Conservation (phyloP, 1,284 basidiomycete species). For the Moesziomyces aphidis region DNA sequence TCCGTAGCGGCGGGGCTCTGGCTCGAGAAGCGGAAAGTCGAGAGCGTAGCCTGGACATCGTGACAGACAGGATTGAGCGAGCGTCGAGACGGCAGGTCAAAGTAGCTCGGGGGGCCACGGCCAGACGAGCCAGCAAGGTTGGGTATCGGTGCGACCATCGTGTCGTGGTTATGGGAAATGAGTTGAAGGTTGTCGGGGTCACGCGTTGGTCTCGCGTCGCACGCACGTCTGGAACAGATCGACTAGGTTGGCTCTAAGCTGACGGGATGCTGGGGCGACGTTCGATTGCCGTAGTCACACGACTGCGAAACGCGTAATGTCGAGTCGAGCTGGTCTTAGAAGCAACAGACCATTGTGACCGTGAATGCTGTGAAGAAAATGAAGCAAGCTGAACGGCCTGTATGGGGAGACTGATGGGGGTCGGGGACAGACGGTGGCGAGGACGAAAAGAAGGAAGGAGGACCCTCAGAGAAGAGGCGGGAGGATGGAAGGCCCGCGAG, state of each 20-base stretch:
- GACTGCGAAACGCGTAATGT: background rate
- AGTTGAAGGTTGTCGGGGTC: background rate
- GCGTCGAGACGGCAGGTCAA: constrained; percentile 18
- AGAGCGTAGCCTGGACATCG: constrained; percentile 31
- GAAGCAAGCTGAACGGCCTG: background rate
- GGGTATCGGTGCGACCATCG: constrained; percentile 29
- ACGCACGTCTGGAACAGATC: too few species aligned
- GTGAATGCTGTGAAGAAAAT: background rate
- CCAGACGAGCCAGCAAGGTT: constrained; percentile 11
- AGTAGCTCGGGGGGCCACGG: constrained; percentile 15
- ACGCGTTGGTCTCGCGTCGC: too few species aligned
- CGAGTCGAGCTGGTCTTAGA: background rate
- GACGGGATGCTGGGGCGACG: too few species aligned
- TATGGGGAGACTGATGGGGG: background rate
- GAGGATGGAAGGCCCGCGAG: background rate
- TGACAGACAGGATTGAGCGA: constrained; percentile 22
- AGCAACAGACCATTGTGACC: background rate
- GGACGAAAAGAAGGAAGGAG: background rate
- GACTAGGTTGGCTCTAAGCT: too few species aligned
- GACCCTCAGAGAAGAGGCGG: background rate
- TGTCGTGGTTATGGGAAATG: background rate
- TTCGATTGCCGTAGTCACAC: too few species aligned
- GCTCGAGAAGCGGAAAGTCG: constrained; percentile 35
- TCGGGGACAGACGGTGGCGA: background rate
- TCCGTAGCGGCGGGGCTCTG: constrained; percentile 9